Evolutionary conservation across 805 yeast species (phyloP), one percentile per base, ranked within the genome.

Genomic region (Suhomyces sp.): DNA sequence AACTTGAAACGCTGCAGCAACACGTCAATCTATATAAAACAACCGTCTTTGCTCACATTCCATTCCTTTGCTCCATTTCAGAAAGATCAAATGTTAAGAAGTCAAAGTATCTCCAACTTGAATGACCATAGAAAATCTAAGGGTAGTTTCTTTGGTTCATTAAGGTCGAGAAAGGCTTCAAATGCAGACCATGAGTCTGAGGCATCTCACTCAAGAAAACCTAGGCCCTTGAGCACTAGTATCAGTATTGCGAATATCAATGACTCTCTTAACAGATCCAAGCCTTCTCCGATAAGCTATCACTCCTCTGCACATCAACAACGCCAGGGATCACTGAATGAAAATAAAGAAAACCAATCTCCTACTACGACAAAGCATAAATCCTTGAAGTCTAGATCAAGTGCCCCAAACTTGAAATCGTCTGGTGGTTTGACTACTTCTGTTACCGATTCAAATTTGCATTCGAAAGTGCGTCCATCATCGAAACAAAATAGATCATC

Each of bases 81-180:
- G 9, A 13, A 38, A 10, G 6, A 19, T 19, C 24, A 15, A 27
- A 67, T 67, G 71, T 57, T 67, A 36, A 60, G 69, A 48, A 66
- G 70, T 47, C 69, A 64, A 35, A 65, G 69, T 49, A 62, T 64
- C 10, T 54, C 61, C 22, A 63, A 63, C 51, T 49, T 67, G 6
- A 55, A 57, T 44, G 69, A 64, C n/a, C 59, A 54, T 38, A 46
- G 44, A 8, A 54, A 48, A 50, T 29, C 54, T 36, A 54, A 51
- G 33, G 36, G 45, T 9, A 29, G 54, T n/a, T 52, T 62, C 47
- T 58, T 63, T 29, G 51, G 52, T 33, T 54, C 60, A 8, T 56
- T 61, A 45, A 56, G 61, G 48, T 50, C 61, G 1, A 54, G 53
- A 36, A 58, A 56, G 47, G 27, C 54, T n/a, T 46, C 57, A 6